Percentiles rank a stretch among this genome's conserved stretches.
These are phyloP conservation scores for Protomyces inouyei DNA, from an alignment of 1,139 yeast species.

Conservation along the genomic window DNA sequence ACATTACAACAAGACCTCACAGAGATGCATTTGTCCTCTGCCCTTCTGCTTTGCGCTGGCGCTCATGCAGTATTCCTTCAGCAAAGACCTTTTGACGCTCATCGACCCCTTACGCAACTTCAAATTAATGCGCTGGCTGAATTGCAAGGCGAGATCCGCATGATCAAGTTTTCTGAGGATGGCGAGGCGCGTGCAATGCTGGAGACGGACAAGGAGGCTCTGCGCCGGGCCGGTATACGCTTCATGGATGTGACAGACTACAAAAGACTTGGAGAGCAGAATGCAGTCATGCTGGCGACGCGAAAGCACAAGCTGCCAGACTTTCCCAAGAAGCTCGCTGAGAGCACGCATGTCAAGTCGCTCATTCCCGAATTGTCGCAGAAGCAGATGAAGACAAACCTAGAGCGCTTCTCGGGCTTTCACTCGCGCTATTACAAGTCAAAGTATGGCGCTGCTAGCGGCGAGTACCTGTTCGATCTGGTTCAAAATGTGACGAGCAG, in stretches of 20 bases:
- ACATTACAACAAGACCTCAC: too few relatives aligned
- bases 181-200: slow-evolving; percentile 40
- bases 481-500: slow-evolving; percentile 44
- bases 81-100: neutral
- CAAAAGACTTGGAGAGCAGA: slow-evolving; percentile 33
- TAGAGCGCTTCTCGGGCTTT: slow-evolving; percentile 64
- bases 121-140: neutral
- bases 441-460: slow-evolving; percentile 62
- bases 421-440: slow-evolving; percentile 78
- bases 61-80: neutral
- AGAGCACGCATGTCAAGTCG: slow-evolving; percentile 44
- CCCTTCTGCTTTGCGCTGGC: neutral
- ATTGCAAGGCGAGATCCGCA: neutral
- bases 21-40: neutral
- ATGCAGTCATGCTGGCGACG: slow-evolving; percentile 18
- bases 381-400: slow-evolving; percentile 49
- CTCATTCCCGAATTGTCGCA: slow-evolving; percentile 47
- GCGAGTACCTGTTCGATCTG: slow-evolving; percentile 61
- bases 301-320: neutral
- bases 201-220: slow-evolving; percentile 54
- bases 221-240: slow-evolving; percentile 52
- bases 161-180: slow-evolving; percentile 1
- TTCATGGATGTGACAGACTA: slow-evolving; percentile 68
- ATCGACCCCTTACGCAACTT: neutral
- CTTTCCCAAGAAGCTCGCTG: slow-evolving; percentile 53